phyloP scores from a whole-genome alignment of 2,329 filamentous ascomycete species.

The Colletotrichum paranaense region DNA sequence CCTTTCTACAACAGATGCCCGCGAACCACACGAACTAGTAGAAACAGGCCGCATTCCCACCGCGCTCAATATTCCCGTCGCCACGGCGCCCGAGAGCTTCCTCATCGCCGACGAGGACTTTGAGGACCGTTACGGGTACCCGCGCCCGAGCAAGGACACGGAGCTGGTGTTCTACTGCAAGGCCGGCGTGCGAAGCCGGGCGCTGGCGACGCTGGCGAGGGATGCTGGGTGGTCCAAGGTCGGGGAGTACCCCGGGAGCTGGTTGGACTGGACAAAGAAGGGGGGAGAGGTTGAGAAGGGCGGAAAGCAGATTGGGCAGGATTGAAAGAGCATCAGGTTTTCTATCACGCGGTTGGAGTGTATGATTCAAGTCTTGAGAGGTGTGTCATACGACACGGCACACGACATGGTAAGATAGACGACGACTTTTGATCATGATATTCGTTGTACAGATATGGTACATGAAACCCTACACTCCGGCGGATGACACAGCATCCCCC shows the following conservation, averaged over 20 bases:
- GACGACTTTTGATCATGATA: slow-evolving; percentile 24
- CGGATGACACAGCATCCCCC: slow-evolving; percentile 4
- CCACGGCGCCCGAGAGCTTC: slow-evolving; percentile 80
- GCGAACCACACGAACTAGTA: slow-evolving; percentile 76
- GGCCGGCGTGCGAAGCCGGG: slow-evolving; percentile 83
- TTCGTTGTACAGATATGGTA: slow-evolving; percentile 32
- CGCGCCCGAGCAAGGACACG: slow-evolving; percentile 67
- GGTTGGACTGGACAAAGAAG: slow-evolving; percentile 83
- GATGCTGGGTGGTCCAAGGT: slow-evolving; percentile 80
- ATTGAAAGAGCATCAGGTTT: neutral
- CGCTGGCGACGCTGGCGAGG: slow-evolving; percentile 81
- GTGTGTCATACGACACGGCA: neutral
- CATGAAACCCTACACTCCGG: neutral
- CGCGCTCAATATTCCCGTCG: slow-evolving; percentile 85
- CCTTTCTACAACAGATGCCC: slow-evolving; percentile 64
- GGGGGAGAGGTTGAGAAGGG: slow-evolving; percentile 70
- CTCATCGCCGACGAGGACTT: slow-evolving; percentile 84
- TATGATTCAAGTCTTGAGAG: neutral
- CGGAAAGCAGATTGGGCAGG: slow-evolving; percentile 7
- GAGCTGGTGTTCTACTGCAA: slow-evolving; percentile 92
- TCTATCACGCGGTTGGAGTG: neutral
- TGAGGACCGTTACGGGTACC: slow-evolving; percentile 82
- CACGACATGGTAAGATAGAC: neutral
- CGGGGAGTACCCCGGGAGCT: slow-evolving; percentile 80
- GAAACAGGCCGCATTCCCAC: slow-evolving; percentile 80